phyloP scores from a whole-genome alignment of 192 early-diverging fungal genomes.

The Rhizophagus sp. region DNA sequence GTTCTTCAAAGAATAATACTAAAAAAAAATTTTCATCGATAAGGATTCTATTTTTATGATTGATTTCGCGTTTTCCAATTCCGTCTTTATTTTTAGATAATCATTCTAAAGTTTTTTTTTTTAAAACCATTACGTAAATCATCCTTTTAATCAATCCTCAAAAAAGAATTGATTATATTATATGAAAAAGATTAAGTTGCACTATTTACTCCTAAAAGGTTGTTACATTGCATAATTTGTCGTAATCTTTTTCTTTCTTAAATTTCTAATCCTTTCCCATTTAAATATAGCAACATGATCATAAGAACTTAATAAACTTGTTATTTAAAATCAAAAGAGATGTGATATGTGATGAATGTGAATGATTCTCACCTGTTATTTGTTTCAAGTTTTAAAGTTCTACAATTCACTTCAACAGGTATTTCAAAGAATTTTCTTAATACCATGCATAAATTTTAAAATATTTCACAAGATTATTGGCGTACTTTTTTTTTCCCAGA shows the following conservation, averaged over 20 bases:
- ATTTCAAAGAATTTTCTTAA: background rate
- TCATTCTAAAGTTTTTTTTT: no score
- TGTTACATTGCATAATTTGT: background rate
- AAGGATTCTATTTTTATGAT: no score
- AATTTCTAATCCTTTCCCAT: background rate
- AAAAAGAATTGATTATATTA: no score
- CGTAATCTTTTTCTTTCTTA: background rate
- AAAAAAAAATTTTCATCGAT: no score
- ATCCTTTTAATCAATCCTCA: no score
- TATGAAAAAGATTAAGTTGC: no score
- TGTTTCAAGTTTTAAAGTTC: background rate
- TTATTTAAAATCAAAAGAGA: background rate
- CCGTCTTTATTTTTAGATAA: no score
- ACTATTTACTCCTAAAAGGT: background rate
- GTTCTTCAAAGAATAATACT: no score
- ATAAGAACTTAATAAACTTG: background rate
- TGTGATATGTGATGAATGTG: background rate
- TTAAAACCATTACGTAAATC: no score
- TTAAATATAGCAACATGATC: background rate
- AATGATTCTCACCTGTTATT: background rate
- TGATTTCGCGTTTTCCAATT: no score
- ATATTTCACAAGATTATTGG: background rate
- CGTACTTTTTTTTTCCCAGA: background rate
- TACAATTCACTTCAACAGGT: background rate
- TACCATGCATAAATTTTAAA: background rate